These are phyloP conservation scores for Euphorbia pulcherrima DNA, from an alignment of 345 rosid species.

Conservation along the genomic window DNA sequence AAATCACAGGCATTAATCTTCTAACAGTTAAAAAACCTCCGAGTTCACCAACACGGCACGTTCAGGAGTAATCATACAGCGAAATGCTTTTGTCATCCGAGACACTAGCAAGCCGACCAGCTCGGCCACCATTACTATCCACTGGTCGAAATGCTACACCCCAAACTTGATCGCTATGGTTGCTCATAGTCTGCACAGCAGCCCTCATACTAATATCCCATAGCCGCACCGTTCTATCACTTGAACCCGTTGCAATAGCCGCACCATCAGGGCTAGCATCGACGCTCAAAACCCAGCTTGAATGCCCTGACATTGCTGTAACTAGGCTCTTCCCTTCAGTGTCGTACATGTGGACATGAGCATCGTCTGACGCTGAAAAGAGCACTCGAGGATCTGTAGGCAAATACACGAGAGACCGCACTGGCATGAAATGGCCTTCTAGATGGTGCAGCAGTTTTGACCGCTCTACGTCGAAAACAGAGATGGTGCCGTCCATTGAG, in stretches of 20 bases:
- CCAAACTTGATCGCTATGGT: slow-evolving; percentile 93
- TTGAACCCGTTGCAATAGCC: slow-evolving; percentile 84
- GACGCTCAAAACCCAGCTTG: slow-evolving; percentile 88
- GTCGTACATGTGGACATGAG: slow-evolving; percentile 85
- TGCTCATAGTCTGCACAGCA: slow-evolving; percentile 87
- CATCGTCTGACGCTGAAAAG: slow-evolving; percentile 85
- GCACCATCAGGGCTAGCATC: slow-evolving; percentile 91
- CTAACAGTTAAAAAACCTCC: neutral
- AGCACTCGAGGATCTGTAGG: slow-evolving; percentile 69
- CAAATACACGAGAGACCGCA: slow-evolving; percentile 78
- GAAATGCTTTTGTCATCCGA: slow-evolving; percentile 95
- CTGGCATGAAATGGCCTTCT: slow-evolving; percentile 92
- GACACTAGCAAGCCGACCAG: slow-evolving; percentile 78
- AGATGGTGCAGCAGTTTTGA: slow-evolving; percentile 81
- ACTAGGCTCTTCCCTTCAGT: slow-evolving; percentile 69
- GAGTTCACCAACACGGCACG: neutral
- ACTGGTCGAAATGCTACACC: slow-evolving; percentile 72
- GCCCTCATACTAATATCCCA: slow-evolving; percentile 97
- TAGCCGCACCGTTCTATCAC: slow-evolving; percentile 86
- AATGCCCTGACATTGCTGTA: slow-evolving; percentile 84
- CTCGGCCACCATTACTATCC: slow-evolving; percentile 43
- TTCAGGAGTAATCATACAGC: slow-evolving; percentile 72
- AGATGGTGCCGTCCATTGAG: slow-evolving; percentile 89
- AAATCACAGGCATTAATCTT: neutral
- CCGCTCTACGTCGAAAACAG: slow-evolving; percentile 72